Percentiles rank a stretch among this genome's conserved stretches.
Evolutionary conservation across 805 yeast species (phyloP).

Genomic region (Debaryomyces prosopidis): DNA sequence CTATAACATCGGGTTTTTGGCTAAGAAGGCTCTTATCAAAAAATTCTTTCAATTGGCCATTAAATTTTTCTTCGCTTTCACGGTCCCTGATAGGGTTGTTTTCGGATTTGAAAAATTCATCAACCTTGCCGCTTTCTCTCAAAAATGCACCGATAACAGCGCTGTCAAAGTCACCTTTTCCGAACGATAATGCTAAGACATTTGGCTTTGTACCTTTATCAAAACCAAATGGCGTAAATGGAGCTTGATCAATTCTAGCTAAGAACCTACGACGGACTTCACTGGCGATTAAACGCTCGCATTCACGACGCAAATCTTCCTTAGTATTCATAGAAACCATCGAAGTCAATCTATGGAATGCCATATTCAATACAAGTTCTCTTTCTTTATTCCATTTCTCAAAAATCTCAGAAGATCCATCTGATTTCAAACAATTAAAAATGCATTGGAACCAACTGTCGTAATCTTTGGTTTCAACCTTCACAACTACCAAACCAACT

Average conservation of each 20-base stretch:
- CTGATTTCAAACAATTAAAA: slow-evolving; percentile 61
- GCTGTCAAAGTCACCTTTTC: slow-evolving; percentile 81
- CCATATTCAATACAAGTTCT: slow-evolving; percentile 61
- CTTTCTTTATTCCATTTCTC: slow-evolving; percentile 81
- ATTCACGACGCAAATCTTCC: slow-evolving; percentile 74
- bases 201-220: slow-evolving; percentile 83
- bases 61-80: slow-evolving; percentile 45
- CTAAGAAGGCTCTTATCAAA: slow-evolving; percentile 57
- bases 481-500: slow-evolving; percentile 67
- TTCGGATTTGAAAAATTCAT: slow-evolving; percentile 76
- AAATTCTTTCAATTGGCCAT: slow-evolving; percentile 67
- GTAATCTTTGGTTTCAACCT: slow-evolving; percentile 53
- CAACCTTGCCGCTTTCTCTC: slow-evolving; percentile 77
- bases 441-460: slow-evolving; percentile 43
- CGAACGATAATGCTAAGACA: slow-evolving; percentile 79
- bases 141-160: slow-evolving; percentile 82
- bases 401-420: slow-evolving; percentile 74
- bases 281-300: slow-evolving; percentile 68
- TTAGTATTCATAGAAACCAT: slow-evolving; percentile 74
- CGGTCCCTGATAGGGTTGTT: slow-evolving; percentile 58
- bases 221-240: slow-evolving; percentile 78
- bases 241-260: slow-evolving; percentile 86
- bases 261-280: slow-evolving; percentile 71
- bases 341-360: slow-evolving; percentile 66
- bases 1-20: slow-evolving; percentile 80